These are phyloP conservation scores for Stenogyne calaminthoides DNA, from an alignment of 305 asterid species.

Conservation along the genomic window DNA sequence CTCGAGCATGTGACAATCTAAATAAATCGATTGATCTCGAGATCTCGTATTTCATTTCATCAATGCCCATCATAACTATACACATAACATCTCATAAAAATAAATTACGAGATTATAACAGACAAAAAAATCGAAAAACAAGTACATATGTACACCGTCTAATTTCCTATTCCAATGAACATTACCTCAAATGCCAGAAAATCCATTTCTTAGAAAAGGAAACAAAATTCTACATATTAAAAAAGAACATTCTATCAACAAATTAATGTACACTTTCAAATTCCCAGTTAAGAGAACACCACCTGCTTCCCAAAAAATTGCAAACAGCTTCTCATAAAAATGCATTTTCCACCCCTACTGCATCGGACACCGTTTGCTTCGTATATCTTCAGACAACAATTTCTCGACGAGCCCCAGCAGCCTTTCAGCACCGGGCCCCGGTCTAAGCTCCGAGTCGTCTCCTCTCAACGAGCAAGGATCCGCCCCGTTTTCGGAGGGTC, in stretches of 20 bases:
- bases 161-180: background rate
- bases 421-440: slow-evolving; percentile 84
- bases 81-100: background rate
- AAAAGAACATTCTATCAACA: slow-evolving; percentile 32
- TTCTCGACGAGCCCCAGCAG: slow-evolving; percentile 48
- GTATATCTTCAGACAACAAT: slow-evolving; percentile 62
- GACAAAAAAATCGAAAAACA: background rate
- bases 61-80: background rate
- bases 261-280: slow-evolving; percentile 39
- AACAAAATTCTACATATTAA: slow-evolving; percentile 36
- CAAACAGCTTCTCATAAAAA: slow-evolving; percentile 42
- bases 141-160: background rate
- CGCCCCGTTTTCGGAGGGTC: slow-evolving; percentile 61
- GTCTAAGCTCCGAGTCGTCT: slow-evolving; percentile 65
- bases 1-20: background rate
- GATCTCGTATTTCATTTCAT: background rate
- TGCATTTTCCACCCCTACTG: slow-evolving; percentile 1
- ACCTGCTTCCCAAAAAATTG: slow-evolving; percentile 38
- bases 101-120: background rate
- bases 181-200: background rate
- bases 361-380: slow-evolving; percentile 53
- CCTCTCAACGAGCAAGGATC: slow-evolving; percentile 75
- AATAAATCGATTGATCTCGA: background rate
- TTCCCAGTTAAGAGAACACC: slow-evolving; percentile 27
- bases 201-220: slow-evolving; percentile 15